Evolutionary conservation across 2,329 filamentous ascomycete species (phyloP).

Genomic region (Penicillium paneum): DNA sequence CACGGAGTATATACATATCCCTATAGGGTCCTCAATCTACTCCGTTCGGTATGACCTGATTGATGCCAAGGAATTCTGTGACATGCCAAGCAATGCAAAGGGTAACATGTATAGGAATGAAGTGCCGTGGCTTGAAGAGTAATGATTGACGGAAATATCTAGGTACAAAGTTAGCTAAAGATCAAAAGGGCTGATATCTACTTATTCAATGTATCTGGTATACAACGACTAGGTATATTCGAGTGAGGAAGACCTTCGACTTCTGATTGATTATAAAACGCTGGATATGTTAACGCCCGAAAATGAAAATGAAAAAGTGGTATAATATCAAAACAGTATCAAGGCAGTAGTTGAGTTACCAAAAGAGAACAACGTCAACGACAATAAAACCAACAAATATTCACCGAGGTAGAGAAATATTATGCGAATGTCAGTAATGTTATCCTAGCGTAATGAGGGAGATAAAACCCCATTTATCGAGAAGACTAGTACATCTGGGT

Average conservation of each 20-base stretch:
- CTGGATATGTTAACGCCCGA: not conserved
- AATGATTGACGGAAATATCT: slow-evolving; percentile 24
- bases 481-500: not conserved
- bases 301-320: not conserved
- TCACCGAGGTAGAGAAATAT: not conserved
- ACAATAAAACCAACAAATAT: too few relatives aligned
- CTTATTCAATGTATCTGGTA: not conserved
- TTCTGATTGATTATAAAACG: not conserved
- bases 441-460: not conserved
- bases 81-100: slow-evolving; percentile 12
- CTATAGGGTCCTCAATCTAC: not conserved
- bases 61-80: slow-evolving; percentile 12
- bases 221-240: too few relatives aligned
- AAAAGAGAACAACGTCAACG: not conserved
- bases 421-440: not conserved
- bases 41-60: not conserved
- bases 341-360: not conserved
- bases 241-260: not conserved
- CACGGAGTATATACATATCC: not conserved
- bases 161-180: not conserved
- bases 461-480: not conserved
- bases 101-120: not conserved
- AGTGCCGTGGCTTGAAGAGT: slow-evolving; percentile 25
- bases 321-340: not conserved
- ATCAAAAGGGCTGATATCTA: not conserved